Evolutionary conservation across 805 yeast genomes (phyloP), one percentile per base, ranked within the genome.

Genomic region (Lachancea quebecensis): DNA sequence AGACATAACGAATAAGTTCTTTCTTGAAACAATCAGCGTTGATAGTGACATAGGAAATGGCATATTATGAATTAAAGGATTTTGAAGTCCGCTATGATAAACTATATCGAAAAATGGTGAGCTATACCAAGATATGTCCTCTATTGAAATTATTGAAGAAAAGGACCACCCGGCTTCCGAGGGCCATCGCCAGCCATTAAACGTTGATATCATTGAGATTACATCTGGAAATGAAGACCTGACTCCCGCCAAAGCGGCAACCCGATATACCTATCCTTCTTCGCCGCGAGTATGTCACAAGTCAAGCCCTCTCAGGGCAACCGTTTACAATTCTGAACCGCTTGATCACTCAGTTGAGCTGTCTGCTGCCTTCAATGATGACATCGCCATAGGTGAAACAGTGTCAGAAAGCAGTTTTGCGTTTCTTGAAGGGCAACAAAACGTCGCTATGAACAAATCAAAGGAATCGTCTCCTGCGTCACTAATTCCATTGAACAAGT

Each of bases 311-410:
- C 10, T 29, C 28, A 30, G 12, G 29, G 14, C 14, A 33, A 17
- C 36, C 27, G 4, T n/a, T 11, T 21, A 27, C 4, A 15, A 15
- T 27, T 12, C 12, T 12, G 15, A 16, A 9, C 6, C 18, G 9
- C 14, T 37, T 29, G 36, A 41, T 11, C 40, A 42, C 4, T 59
- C 63, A 3, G 41, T 49, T 15, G 62, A 59, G 41, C 42, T 59
- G 16, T 46, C 50, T 10, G 54, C 52, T 9, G 58, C 60, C 4
- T 55, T 55, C 35, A 44, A 44, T 10, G 52, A 56, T 15, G 64
- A 59, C 44, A 36, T 7, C 25, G 7, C 25, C 4, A 21, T 21
- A 21, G 25, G 7, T 21, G 25, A 21, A 21, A 21, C 53, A 3
- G 18, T 36, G 10, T 21, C 17, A 16, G 38, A 39, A 10, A 29